These are phyloP conservation scores for Prunella vulgaris DNA, from an alignment of 257 asterid species.

Conservation along the genomic window DNA sequence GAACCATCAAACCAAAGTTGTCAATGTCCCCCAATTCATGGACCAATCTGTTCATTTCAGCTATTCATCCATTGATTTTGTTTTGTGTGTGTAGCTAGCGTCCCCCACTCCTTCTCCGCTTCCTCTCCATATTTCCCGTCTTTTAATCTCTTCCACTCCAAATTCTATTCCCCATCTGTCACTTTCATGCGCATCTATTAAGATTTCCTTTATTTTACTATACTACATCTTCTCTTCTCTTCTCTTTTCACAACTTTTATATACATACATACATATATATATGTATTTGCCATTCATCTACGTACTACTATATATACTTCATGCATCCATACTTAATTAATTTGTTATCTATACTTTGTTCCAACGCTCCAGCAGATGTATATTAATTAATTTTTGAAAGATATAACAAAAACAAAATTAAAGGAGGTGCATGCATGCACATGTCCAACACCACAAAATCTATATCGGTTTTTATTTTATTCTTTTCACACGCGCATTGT, in stretches of 20 bases:
- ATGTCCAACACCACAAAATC: not conserved
- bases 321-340: too few species aligned
- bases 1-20: conserved; percentile 34
- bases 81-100: conserved; percentile 12
- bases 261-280: too few species aligned
- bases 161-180: conserved; percentile 14
- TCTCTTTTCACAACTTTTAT: not conserved
- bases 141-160: conserved; percentile 13
- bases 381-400: too few species aligned
- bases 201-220: not conserved
- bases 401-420: too few species aligned
- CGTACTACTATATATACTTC: too few species aligned
- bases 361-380: too few species aligned
- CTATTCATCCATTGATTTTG: too few species aligned
- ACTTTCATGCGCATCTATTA: conserved; percentile 23
- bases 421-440: not conserved
- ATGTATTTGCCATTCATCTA: too few species aligned
- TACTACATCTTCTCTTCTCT: not conserved
- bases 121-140: conserved; percentile 1
- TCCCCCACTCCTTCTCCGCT: conserved; percentile 19
- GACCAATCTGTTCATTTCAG: conserved; percentile 1
- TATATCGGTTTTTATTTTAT: too few species aligned
- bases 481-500: too few species aligned
- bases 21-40: conserved; percentile 39
- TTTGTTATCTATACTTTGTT: too few species aligned